Conservation (phyloP, 495 filamentous ascomycete genomes). For the Cryomyces minteri region DNA sequence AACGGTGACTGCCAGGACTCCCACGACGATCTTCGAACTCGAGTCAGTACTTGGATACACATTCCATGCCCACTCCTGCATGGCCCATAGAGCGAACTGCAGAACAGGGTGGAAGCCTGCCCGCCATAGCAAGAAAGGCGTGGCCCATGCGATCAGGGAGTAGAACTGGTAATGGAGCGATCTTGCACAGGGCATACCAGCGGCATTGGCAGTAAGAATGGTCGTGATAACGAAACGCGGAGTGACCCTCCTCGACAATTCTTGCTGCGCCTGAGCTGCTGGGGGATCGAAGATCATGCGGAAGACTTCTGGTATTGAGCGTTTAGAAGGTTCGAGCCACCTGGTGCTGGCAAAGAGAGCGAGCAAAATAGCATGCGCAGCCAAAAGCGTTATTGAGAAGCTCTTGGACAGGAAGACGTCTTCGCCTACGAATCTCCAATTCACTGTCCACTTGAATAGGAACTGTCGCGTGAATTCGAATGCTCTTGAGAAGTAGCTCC, state of each 20-base stretch:
- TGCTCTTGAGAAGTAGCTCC: constrained; percentile 57
- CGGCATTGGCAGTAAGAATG: constrained; percentile 59
- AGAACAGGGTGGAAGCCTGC: constrained; percentile 54
- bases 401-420: constrained; percentile 56
- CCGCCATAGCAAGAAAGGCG: constrained; percentile 80
- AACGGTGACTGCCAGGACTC: constrained; percentile 45
- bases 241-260: constrained; percentile 34
- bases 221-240: constrained; percentile 60
- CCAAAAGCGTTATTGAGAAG: constrained; percentile 52
- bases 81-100: constrained; percentile 55
- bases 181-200: constrained; percentile 80
- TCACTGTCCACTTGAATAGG: constrained; percentile 95
- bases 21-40: constrained; percentile 66
- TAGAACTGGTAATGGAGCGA: constrained; percentile 97
- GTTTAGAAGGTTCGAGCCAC: constrained; percentile 36
- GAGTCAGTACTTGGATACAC: constrained; percentile 73
- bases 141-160: constrained; percentile 78
- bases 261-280: constrained; percentile 4
- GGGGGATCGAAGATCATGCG: constrained; percentile 35
- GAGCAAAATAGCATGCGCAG: constrained; percentile 47
- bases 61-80: constrained; percentile 96
- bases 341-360: constrained; percentile 34
- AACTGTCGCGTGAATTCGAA: constrained; percentile 85
- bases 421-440: constrained; percentile 86
- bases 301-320: constrained; percentile 28